These are phyloP conservation scores for Sporisorium scitamineum DNA, from an alignment of 1,284 basidiomycete species.

Conservation along the genomic window DNA sequence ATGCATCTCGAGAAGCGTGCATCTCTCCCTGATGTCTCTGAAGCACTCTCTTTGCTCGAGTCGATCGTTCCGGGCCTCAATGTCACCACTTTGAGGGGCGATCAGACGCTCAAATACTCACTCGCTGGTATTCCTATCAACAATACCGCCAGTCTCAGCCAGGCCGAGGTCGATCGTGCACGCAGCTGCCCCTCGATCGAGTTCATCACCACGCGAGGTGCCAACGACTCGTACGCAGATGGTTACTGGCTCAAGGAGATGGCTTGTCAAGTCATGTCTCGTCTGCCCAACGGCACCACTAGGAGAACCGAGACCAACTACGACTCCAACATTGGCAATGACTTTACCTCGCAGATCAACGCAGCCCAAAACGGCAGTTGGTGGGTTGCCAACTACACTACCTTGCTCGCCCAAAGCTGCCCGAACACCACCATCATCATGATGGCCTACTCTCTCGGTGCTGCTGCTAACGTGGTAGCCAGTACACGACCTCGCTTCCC, in stretches of 20 bases:
- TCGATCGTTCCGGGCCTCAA: constrained; percentile 37
- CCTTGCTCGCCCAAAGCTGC: constrained; percentile 26
- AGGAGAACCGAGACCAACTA: constrained; percentile 30
- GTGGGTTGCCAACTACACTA: constrained; percentile 33
- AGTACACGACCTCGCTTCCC: constrained; percentile 30
- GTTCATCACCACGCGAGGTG: constrained; percentile 36
- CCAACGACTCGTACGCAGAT: constrained; percentile 27
- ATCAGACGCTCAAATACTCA: constrained; percentile 16
- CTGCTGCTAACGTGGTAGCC: constrained; percentile 21
- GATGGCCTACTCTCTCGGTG: constrained; percentile 37
- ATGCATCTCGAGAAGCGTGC: constrained; percentile 23
- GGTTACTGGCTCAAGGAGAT: constrained; percentile 36
- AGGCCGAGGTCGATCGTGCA: constrained; percentile 24
- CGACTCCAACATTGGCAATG: constrained; percentile 30
- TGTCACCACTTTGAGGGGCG: constrained; percentile 7
- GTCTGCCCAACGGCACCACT: constrained; percentile 15
- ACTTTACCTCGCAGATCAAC: constrained; percentile 22
- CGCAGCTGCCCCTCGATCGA: constrained; percentile 25
- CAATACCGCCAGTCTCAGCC: constrained; percentile 37
- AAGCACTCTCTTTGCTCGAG: constrained; percentile 6
- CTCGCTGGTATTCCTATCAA: constrained; percentile 22
- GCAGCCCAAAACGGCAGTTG: constrained; percentile 21
- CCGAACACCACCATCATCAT: constrained; percentile 38
- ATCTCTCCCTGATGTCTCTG: constrained; percentile 16
- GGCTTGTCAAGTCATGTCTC: constrained; percentile 32